phyloP scores from a whole-genome alignment of 768 basidiomycete species.

The Phanerodontia chrysosporium region DNA sequence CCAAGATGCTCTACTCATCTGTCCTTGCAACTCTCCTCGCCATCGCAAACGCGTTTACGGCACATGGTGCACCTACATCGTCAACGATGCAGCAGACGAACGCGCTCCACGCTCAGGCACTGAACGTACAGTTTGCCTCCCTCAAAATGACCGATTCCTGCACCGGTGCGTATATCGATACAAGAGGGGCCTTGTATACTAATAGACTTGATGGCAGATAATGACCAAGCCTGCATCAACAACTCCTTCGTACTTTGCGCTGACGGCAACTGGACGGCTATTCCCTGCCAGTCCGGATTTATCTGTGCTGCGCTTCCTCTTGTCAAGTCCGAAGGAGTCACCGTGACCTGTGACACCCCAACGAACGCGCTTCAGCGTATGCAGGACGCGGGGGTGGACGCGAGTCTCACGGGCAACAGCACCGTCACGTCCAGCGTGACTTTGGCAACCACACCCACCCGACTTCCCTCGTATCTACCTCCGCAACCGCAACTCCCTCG shows the following conservation, averaged over 20 bases:
- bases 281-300: constrained; percentile 27
- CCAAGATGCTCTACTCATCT: neutral
- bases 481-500: neutral
- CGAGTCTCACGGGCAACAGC: constrained; percentile 18
- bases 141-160: constrained; percentile 27
- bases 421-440: neutral
- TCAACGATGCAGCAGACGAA: constrained; percentile 24
- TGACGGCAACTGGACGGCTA: constrained; percentile 29
- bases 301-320: constrained; percentile 39
- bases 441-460: neutral
- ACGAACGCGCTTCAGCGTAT: constrained; percentile 32
- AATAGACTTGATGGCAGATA: constrained; percentile 15
- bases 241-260: constrained; percentile 38
- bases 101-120: constrained; percentile 33
- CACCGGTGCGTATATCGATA: constrained; percentile 20
- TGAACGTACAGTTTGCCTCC: constrained; percentile 31
- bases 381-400: constrained; percentile 28
- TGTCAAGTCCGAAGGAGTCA: constrained; percentile 36
- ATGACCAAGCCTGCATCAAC: constrained; percentile 33
- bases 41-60: constrained; percentile 7
- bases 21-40: constrained; percentile 13
- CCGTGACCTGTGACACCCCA: constrained; percentile 31
- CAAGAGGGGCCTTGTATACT: neutral
- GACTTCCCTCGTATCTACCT: neutral
- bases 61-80: constrained; percentile 10